Conservation (phyloP, 2,329 filamentous ascomycete genomes). For the Diaporthe citrichinensis region DNA sequence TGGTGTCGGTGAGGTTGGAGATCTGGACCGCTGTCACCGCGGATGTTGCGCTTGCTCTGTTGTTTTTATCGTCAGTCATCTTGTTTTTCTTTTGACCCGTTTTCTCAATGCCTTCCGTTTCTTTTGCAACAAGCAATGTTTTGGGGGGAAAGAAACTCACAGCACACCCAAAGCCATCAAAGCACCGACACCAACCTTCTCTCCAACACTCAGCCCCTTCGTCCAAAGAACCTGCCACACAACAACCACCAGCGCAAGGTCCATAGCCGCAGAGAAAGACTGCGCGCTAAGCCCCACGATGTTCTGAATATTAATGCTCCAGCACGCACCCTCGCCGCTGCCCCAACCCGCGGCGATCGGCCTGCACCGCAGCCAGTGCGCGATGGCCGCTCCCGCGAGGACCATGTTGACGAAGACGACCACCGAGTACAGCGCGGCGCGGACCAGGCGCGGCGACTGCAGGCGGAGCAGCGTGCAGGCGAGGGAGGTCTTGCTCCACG, state of each 20-base stretch:
- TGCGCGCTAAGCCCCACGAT: slow-evolving; percentile 18
- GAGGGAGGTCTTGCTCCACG: slow-evolving; percentile 35
- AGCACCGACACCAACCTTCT: slow-evolving; percentile 29
- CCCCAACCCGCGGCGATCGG: slow-evolving; percentile 25
- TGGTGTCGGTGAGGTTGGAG: slow-evolving; percentile 19
- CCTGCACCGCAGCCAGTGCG: slow-evolving; percentile 37
- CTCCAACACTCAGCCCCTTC: slow-evolving; percentile 1
- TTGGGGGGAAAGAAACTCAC: background rate
- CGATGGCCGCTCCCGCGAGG: slow-evolving; percentile 21
- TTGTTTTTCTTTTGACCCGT: background rate
- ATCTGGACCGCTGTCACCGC: slow-evolving; percentile 26
- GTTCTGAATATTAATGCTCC: background rate
- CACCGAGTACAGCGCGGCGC: slow-evolving; percentile 13
- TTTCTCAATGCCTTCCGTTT: background rate
- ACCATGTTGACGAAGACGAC: slow-evolving; percentile 10
- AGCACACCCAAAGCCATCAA: slow-evolving; percentile 24
- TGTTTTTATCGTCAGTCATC: background rate
- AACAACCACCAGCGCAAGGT: slow-evolving; percentile 25
- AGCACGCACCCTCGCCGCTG: slow-evolving; percentile 1
- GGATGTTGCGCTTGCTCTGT: slow-evolving; percentile 26
- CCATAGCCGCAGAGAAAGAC: slow-evolving; percentile 28
- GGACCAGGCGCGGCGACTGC: background rate
- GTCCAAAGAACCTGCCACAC: slow-evolving; percentile 32
- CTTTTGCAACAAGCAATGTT: background rate
- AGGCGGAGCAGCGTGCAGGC: slow-evolving; percentile 30